Base-by-base conservation (phyloP, 176 grass and related monocot genomes). In the Saccharum spontaneum region DNA sequence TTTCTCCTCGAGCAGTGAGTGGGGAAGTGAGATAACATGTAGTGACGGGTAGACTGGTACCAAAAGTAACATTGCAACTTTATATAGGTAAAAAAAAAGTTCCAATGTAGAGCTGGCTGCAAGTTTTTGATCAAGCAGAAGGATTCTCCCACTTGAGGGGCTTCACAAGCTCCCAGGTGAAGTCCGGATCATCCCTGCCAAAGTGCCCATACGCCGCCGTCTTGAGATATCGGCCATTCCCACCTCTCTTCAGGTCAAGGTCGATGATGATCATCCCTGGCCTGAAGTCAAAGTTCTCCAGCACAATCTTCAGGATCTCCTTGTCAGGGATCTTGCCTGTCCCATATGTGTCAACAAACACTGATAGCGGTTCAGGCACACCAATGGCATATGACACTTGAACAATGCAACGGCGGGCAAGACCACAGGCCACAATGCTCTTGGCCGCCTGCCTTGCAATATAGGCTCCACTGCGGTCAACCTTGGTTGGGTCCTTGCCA, bases 401-500 rank as follows among this genome's bases (percentile, higher is more conserved):
- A 20, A 91, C 89, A 37, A 84, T 80, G 70, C 85, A 87, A 50
- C 89, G 89, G 12, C 85, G 76, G 17, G 89, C 85, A 48, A 91
- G 84, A 49, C 89, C 80, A 11, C 41, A 84, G 7, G 84, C 84
- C 10, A 90, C 84, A 26, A 84, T 84, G 80, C 89, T 87, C 84
- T 90, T 90, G n/a, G 89, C 84, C 0, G 89, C 84, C 75, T 90
- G 84, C 75, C 89, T 83, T 36, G 85, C 75, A 50, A 90, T 43
- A 43, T 90, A 90, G 13, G 89, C 89, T 43, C 84, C 89, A 24
- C 84, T 87, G 30, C 89, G 80, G 61, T 90, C 84, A 4, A 90
- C 89, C 89, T 90, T 90, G 75, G 89, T 87, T 17, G 84, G 89
- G 37, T 90, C 89, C 80, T 90, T 90, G 16, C 89, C 89, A 22